A percentile compares a stretch with the other conserved stretches of the same genome.
Evolutionary conservation across 768 basidiomycete species (phyloP).

Genomic region (Auricularia auricula-judae): DNA sequence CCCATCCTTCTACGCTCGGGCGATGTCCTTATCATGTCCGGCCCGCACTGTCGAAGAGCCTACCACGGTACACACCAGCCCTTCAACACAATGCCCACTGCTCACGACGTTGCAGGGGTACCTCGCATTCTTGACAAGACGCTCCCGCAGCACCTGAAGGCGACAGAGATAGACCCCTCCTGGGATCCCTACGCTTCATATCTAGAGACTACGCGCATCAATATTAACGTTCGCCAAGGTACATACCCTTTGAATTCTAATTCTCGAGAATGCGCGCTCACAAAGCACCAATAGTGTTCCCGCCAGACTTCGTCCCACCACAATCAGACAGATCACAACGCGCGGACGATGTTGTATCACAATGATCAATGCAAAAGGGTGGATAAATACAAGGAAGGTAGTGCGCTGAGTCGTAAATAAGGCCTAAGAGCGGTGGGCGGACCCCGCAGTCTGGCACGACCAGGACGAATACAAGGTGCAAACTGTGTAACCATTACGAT

Average conservation of each 20-base stretch:
- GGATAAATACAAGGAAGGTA: neutral
- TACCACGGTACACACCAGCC: conserved; percentile 63
- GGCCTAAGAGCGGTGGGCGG: too few relatives aligned
- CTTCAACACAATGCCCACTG: neutral
- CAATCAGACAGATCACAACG: neutral
- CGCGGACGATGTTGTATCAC: neutral
- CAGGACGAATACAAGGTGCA: too few relatives aligned
- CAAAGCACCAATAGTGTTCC: neutral
- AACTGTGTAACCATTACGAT: too few relatives aligned
- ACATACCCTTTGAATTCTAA: neutral
- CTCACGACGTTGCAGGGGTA: conserved; percentile 39
- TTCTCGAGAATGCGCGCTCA: neutral
- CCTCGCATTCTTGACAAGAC: conserved; percentile 81
- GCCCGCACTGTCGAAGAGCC: conserved; percentile 70
- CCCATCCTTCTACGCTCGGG: conserved; percentile 85
- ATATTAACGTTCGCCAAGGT: conserved; percentile 77
- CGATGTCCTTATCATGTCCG: conserved; percentile 89
- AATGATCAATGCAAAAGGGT: neutral
- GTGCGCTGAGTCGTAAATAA: neutral
- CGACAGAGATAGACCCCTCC: conserved; percentile 20
- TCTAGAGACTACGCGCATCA: conserved; percentile 62
- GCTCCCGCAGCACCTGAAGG: conserved; percentile 48
- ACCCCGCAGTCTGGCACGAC: too few relatives aligned
- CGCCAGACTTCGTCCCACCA: neutral
- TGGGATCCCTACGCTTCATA: conserved; percentile 53